These are phyloP conservation scores for Urochloa ruziziensis DNA, from an alignment of 176 grass and related monocot species.

Conservation along the genomic window DNA sequence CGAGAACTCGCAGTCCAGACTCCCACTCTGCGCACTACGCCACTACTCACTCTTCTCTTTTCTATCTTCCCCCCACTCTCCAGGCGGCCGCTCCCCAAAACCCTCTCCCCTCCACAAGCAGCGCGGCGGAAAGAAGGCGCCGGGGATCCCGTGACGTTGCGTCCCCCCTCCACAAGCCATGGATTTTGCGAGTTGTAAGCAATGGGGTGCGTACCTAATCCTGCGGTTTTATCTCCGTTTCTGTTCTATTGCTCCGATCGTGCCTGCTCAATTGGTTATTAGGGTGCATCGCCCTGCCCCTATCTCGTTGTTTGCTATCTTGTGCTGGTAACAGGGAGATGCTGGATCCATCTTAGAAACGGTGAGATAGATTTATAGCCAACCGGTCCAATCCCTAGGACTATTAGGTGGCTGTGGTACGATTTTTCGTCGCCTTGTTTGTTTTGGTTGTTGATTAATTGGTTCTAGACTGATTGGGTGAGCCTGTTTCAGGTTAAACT, in stretches of 20 bases:
- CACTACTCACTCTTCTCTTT: background rate
- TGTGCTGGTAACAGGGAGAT: background rate
- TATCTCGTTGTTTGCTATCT: background rate
- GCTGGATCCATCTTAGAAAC: background rate
- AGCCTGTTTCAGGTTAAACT: background rate
- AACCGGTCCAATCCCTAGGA: background rate
- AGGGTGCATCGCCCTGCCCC: background rate
- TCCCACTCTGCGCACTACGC: background rate
- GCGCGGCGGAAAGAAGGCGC: background rate
- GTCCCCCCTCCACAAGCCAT: background rate
- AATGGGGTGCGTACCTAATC: background rate
- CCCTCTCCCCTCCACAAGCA: background rate
- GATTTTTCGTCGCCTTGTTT: background rate
- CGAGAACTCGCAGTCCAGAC: background rate
- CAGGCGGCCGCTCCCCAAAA: background rate
- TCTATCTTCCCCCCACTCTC: background rate
- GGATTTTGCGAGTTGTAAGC: background rate
- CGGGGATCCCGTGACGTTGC: background rate
- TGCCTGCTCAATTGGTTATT: background rate
- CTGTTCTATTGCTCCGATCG: background rate
- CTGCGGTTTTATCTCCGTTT: background rate
- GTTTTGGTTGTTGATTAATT: background rate
- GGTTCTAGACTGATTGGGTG: background rate
- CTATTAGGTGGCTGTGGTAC: background rate
- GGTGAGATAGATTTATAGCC: background rate